Evolutionary conservation across 23 red algal species (phyloP), one percentile per base, ranked within the genome.

Genomic region (Gracilaria vermiculophylla): DNA sequence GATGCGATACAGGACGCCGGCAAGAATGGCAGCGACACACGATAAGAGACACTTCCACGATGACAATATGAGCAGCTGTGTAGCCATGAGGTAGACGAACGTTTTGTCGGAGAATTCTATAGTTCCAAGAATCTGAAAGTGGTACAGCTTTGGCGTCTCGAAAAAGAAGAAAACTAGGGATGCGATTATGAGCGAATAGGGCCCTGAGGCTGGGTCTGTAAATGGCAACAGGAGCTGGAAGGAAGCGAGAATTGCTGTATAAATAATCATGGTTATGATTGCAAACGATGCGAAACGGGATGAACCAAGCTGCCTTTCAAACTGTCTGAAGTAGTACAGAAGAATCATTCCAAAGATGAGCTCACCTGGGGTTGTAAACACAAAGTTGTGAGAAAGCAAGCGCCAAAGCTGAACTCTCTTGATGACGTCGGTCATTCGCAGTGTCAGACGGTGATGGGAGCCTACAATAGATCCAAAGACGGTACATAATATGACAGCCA

Each of bases 291-390:
- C 72, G 32, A 89, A 76, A 53, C 72, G 85, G 20, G 85, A 78
- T 20, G 85, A 62, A 24, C 70, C 69, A 35, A 78, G 36, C 44
- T 77, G 85, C 25, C 85, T 69, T 41, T 89, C 85, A 44, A 67
- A 66, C 20, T 89, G 85, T 0, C 85, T 45, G 39, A 89, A 89
- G 48, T 73, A 89, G 85, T 77, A 89, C 36, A 89, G 40, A 2
- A 89, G 52, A 42, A 78, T 69, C 32, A 53, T 64, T 13, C 85
- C 85, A 62, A 89, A 89, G 24, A 89, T 69, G 13, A 89, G 56
- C 40, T 89, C 85, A 36, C 85, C 71, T 8, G 85, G 85, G 24
- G 85, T 89, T 33, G 70, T 77, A 56, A 89, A 89, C 17, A 89
- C 54, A 60, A 89, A 67, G 69, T 89, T 77, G 71, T 89, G 85